phyloP scores from a whole-genome alignment of 495 filamentous ascomycete species.

The Bombardia bombarda region DNA sequence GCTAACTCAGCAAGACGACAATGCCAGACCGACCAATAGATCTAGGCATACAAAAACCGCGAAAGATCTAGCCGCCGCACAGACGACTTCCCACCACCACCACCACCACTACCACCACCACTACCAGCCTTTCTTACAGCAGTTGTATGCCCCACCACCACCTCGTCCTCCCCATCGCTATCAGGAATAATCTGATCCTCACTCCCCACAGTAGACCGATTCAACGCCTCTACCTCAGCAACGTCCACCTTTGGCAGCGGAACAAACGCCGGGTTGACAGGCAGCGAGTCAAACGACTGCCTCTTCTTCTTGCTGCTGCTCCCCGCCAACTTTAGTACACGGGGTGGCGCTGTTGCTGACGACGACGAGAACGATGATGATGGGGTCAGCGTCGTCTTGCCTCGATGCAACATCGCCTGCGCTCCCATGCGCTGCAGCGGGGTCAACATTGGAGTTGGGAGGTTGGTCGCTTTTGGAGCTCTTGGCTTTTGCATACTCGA shows the following conservation, averaged over 20 bases:
- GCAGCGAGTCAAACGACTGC: conserved; percentile 12
- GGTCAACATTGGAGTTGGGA: conserved; percentile 22
- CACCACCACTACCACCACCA: too few species aligned
- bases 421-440: conserved; percentile 40
- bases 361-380: background rate
- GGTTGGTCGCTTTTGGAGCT: conserved; percentile 15
- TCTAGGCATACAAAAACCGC: conserved; percentile 47
- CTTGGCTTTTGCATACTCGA: conserved; percentile 19
- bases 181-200: conserved; percentile 69
- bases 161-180: conserved; percentile 54
- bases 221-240: conserved; percentile 30
- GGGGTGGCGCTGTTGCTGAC: conserved; percentile 11
- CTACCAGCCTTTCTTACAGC: too few species aligned
- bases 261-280: conserved; percentile 33
- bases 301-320: conserved; percentile 12
- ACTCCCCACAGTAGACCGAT: conserved; percentile 50
- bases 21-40: too few species aligned
- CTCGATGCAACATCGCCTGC: conserved; percentile 29
- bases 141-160: too few species aligned
- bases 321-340: conserved; percentile 12
- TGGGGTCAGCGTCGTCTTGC: conserved; percentile 24
- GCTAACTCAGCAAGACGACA: too few species aligned
- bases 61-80: conserved; percentile 40
- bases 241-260: conserved; percentile 34
- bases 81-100: too few species aligned